A percentile compares a stretch with the other conserved stretches of the same genome.
phyloP scores from a whole-genome alignment of 495 filamentous ascomycete species.

The Staphylotrichum tortipilum region DNA sequence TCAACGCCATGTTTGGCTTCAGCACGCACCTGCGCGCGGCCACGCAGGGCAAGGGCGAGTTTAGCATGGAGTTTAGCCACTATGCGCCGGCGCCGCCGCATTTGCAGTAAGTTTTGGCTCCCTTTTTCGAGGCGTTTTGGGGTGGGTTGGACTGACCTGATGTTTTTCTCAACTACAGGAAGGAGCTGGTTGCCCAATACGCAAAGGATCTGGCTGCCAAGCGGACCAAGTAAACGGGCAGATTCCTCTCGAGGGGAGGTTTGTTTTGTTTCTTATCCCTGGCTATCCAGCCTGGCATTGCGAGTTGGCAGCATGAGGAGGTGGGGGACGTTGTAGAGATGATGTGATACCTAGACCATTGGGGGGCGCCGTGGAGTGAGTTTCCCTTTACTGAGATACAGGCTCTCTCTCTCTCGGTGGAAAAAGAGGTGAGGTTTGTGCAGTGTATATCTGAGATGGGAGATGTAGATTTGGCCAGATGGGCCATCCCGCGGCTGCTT shows the following conservation, averaged over 20 bases:
- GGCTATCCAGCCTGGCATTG: no score
- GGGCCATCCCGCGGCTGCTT: not conserved
- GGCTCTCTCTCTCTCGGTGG: no score
- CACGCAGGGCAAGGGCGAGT: conserved; percentile 98
- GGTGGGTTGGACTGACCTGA: not conserved
- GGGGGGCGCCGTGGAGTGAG: not conserved
- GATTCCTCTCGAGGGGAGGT: no score
- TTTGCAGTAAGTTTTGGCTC: conserved; percentile 62
- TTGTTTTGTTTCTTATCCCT: not conserved
- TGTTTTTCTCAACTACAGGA: conserved; percentile 39
- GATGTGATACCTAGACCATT: no score
- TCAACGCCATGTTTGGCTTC: conserved; percentile 98
- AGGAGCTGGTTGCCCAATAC: conserved; percentile 81
- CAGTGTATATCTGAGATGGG: not conserved
- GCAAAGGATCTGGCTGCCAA: conserved; percentile 74
- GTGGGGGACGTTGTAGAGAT: no score
- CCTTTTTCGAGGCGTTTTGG: no score
- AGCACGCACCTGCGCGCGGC: conserved; percentile 79
- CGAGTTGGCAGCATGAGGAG: no score
- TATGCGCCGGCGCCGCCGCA: conserved; percentile 82
- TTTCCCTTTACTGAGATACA: no score
- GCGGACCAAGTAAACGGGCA: conserved; percentile 37
- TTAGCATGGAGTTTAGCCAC: conserved; percentile 97
- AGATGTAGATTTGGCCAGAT: no score
- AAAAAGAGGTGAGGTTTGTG: no score